Evolutionary conservation across 768 basidiomycete species (phyloP).

Genomic region (Psilocybe sp.): DNA sequence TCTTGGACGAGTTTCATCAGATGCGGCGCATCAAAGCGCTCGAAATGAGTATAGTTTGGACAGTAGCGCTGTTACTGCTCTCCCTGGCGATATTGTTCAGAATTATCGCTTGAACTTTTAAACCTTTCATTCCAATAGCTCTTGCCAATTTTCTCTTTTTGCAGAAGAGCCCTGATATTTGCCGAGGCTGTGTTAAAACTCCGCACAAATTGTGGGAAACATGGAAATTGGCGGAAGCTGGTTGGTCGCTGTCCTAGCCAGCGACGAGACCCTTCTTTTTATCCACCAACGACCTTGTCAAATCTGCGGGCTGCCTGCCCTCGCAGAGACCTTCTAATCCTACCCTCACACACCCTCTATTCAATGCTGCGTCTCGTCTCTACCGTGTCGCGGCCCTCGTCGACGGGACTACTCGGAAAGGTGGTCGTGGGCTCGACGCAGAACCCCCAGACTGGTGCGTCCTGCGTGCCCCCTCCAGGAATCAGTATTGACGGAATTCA

Average conservation of each 20-base stretch:
- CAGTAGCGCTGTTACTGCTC: no score
- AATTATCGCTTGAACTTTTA: no score
- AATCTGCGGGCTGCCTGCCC: constrained; percentile 31
- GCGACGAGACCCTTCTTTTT: constrained; percentile 35
- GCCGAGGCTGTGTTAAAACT: constrained; percentile 16
- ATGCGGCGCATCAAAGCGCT: background rate
- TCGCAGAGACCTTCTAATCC: constrained; percentile 19
- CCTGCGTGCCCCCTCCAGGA: background rate
- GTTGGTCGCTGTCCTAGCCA: constrained; percentile 44
- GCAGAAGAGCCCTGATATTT: background rate
- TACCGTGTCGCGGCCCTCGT: constrained; percentile 54
- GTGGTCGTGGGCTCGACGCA: constrained; percentile 41
- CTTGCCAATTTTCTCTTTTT: no score
- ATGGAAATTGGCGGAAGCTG: constrained; percentile 37
- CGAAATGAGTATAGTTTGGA: no score
- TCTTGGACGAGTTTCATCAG: background rate
- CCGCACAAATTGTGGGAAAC: constrained; percentile 34
- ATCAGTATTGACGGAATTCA: constrained; percentile 5
- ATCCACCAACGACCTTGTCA: constrained; percentile 19
- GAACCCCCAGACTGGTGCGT: constrained; percentile 25
- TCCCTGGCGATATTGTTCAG: no score
- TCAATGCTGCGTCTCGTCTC: constrained; percentile 71
- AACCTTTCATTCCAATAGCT: no score
- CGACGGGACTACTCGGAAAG: constrained; percentile 70
- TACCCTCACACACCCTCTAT: constrained; percentile 16